Evolutionary conservation across 805 yeast genomes (phyloP).

Genomic region (Starmera quercuum): DNA sequence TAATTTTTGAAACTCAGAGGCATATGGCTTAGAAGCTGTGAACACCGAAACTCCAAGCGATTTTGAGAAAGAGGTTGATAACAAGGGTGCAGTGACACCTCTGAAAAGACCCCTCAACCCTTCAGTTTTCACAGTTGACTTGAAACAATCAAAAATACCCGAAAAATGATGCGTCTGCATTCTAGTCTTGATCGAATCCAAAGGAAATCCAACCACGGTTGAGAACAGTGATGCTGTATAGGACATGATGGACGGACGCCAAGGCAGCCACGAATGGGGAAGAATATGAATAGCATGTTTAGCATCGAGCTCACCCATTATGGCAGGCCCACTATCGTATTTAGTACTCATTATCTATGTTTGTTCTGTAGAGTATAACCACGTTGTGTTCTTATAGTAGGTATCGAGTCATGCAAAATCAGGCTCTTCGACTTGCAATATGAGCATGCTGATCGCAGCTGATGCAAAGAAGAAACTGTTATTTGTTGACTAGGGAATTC

Average conservation of each 20-base stretch:
- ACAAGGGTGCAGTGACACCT: slow-evolving; percentile 68
- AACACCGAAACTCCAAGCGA: slow-evolving; percentile 62
- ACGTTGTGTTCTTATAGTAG: slow-evolving; percentile 1
- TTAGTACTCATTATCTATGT: not conserved
- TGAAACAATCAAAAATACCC: slow-evolving; percentile 49
- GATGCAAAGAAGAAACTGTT: too few species aligned
- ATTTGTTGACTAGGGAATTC: too few species aligned
- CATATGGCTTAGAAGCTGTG: slow-evolving; percentile 42
- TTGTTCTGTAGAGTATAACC: too few species aligned
- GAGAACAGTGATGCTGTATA: slow-evolving; percentile 56
- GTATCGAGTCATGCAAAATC: too few species aligned
- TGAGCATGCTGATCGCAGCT: too few species aligned
- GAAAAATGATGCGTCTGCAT: slow-evolving; percentile 71
- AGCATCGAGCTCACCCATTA: slow-evolving; percentile 42
- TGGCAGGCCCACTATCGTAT: slow-evolving; percentile 36
- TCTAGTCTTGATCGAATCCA: slow-evolving; percentile 81
- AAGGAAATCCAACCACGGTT: slow-evolving; percentile 71
- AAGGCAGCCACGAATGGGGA: slow-evolving; percentile 42
- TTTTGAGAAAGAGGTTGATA: slow-evolving; percentile 57
- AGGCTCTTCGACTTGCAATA: too few species aligned
- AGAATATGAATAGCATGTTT: slow-evolving; percentile 38
- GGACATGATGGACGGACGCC: slow-evolving; percentile 52
- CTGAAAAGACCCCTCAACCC: slow-evolving; percentile 68
- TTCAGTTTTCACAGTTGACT: slow-evolving; percentile 46
- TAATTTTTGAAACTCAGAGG: slow-evolving; percentile 14